Conservation (phyloP, 257 asterid species). For the Ilex aquifolium region DNA sequence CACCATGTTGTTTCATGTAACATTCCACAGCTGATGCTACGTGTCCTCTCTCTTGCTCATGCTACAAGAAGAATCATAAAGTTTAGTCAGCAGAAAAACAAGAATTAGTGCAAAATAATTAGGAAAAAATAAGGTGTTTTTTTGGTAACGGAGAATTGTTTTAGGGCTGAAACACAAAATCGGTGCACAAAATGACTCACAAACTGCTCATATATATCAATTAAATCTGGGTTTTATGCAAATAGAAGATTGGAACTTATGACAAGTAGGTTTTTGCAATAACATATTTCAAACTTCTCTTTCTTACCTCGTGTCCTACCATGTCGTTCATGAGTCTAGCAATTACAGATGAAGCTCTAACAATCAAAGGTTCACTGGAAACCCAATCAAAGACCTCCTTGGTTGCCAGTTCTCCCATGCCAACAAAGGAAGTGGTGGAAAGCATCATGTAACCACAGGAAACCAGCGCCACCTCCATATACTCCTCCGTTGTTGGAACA, state of each 20-base stretch:
- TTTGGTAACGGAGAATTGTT: too few relatives aligned
- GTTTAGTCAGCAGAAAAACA: too few relatives aligned
- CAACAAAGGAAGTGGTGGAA: conserved; percentile 11
- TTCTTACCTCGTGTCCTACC: conserved; percentile 20
- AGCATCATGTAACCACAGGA: conserved; percentile 9
- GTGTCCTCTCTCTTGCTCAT: conserved; percentile 1
- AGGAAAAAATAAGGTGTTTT: too few relatives aligned
- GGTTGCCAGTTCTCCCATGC: conserved; percentile 11
- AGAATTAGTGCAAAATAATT: too few relatives aligned
- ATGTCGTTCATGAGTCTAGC: conserved; percentile 29
- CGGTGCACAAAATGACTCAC: too few relatives aligned
- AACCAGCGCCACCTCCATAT: conserved; percentile 18
- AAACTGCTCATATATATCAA: too few relatives aligned
- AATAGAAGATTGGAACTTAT: too few relatives aligned
- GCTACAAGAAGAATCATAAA: not conserved
- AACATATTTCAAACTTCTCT: too few relatives aligned
- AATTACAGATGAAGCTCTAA: conserved; percentile 16
- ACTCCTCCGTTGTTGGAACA: conserved; percentile 24
- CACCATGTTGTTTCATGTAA: not conserved
- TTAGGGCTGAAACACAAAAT: too few relatives aligned
- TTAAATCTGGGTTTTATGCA: too few relatives aligned
- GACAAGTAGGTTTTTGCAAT: too few relatives aligned
- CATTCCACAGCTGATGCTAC: not conserved
- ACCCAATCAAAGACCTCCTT: conserved; percentile 27
- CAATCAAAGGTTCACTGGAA: conserved; percentile 16